Conservation (phyloP, 2,329 filamentous ascomycete genomes). For the Pochonia chlamydosporia region DNA sequence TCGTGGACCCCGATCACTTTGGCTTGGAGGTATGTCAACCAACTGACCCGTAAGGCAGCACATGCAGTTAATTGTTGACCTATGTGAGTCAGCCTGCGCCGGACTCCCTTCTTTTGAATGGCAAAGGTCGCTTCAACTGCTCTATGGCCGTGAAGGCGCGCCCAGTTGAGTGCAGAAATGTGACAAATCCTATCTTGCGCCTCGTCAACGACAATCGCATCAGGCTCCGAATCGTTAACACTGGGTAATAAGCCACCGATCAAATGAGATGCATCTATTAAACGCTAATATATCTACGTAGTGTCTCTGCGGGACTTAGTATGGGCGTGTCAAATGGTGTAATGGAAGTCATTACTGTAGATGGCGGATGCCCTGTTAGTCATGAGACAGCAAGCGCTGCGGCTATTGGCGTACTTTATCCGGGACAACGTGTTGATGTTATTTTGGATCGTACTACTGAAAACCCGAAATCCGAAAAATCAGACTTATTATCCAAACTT, state of each 20-base stretch:
- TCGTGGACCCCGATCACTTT: slow-evolving; percentile 17
- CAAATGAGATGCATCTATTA: no score
- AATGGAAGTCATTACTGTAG: slow-evolving; percentile 14
- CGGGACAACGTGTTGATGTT: slow-evolving; percentile 16
- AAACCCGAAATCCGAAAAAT: no score
- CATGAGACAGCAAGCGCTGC: slow-evolving; percentile 9
- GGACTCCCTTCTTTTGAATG: slow-evolving; percentile 35
- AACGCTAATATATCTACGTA: neutral
- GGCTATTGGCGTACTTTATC: slow-evolving; percentile 15
- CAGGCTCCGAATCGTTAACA: slow-evolving; percentile 14
- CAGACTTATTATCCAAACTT: neutral
- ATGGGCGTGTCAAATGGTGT: slow-evolving; percentile 3
- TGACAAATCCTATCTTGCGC: slow-evolving; percentile 6
- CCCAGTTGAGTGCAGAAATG: slow-evolving; percentile 9
- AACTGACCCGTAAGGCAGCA: neutral
- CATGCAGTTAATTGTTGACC: slow-evolving; percentile 19
- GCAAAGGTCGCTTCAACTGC: slow-evolving; percentile 18
- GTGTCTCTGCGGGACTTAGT: slow-evolving; percentile 8
- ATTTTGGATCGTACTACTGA: slow-evolving; percentile 4
- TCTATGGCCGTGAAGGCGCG: slow-evolving; percentile 14
- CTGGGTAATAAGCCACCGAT: slow-evolving; percentile 10
- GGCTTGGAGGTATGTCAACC: slow-evolving; percentile 11
- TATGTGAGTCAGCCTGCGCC: slow-evolving; percentile 28
- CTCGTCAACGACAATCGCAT: slow-evolving; percentile 8
- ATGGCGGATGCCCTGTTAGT: slow-evolving; percentile 11